Conservation (phyloP, 305 asterid species). For the Solanum hybrid region DNA sequence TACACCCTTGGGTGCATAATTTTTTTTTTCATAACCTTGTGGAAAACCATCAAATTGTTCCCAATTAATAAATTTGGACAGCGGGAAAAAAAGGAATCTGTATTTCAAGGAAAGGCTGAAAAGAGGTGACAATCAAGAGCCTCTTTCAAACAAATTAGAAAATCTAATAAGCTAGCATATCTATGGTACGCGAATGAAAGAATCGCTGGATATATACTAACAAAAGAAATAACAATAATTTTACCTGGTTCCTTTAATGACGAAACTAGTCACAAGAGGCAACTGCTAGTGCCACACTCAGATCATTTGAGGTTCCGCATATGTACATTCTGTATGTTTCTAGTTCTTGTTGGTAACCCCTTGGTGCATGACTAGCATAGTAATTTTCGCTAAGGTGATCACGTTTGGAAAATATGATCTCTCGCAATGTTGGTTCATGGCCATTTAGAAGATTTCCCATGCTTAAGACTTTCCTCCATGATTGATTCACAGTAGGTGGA, state of each 20-base stretch:
- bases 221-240: neutral
- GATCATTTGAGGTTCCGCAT: slow-evolving; percentile 77
- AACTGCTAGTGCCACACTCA: slow-evolving; percentile 79
- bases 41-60: neutral
- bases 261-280: slow-evolving; percentile 61
- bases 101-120: neutral
- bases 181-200: neutral
- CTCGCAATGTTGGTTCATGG: slow-evolving; percentile 75
- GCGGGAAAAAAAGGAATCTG: neutral
- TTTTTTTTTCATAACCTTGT: neutral
- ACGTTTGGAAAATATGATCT: slow-evolving; percentile 63
- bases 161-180: neutral
- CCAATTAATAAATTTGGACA: neutral
- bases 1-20: neutral
- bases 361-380: slow-evolving; percentile 34
- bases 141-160: neutral
- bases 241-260: neutral
- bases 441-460: slow-evolving; percentile 95
- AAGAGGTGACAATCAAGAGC: neutral
- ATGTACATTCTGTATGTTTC: slow-evolving; percentile 85
- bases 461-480: slow-evolving; percentile 87
- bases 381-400: slow-evolving; percentile 61
- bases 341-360: slow-evolving; percentile 41
- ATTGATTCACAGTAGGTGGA: slow-evolving; percentile 86
- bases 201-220: neutral